Evolutionary conservation across 352 stramenopile species (phyloP), one percentile per base, ranked within the genome.

Genomic region (Pythium monospermum): DNA sequence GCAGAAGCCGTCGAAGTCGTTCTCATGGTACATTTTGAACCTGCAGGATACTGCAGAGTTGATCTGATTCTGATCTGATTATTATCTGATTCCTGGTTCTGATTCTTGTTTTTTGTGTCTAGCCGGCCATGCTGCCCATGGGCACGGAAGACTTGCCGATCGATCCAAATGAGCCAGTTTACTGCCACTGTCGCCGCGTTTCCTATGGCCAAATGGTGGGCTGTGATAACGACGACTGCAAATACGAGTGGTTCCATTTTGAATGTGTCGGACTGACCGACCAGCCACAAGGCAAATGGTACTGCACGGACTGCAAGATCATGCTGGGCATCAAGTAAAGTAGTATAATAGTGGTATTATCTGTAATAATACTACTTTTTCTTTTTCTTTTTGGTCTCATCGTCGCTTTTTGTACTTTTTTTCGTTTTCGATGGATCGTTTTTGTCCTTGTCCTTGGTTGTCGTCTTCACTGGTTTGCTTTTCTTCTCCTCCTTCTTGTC

Each of bases 191-290:
- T 47, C 72, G 83, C 22, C 83, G 81, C 39, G 81, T 95, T 35
- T 95, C 87, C 37, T 96, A 90, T 54, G 87, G 87, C 7, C 82
- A 96, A 48, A 96, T 96, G 87, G 82, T 96, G 13, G 87, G 86
- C 53, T 96, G 87, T 53, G 87, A 96, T 66, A 95, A 96, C 49
- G 83, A 94, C 62, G 85, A 92, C 62, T 96, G 87, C 80, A 91
- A 95, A 67, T 95, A 93, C 69, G 86, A 96, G 61, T 96, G 86
- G 86, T 96, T 95, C 62, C 86, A 96, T 64, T 95, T 96, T 50
- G 71, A 85, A 55, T 96, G 86, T 57, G 86, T 96, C 15, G 83
- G 83, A 8, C 73, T 96, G 45, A 87, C 76, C 30, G 80, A 94
- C 37, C 83, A 94, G 57, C 83, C 83, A 18, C 65, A 73, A 2